Percentiles rank a stretch among this genome's conserved stretches.
These are phyloP conservation scores for Cladophialophora exuberans DNA, from an alignment of 2,329 filamentous ascomycete genomes.

Conservation along the genomic window DNA sequence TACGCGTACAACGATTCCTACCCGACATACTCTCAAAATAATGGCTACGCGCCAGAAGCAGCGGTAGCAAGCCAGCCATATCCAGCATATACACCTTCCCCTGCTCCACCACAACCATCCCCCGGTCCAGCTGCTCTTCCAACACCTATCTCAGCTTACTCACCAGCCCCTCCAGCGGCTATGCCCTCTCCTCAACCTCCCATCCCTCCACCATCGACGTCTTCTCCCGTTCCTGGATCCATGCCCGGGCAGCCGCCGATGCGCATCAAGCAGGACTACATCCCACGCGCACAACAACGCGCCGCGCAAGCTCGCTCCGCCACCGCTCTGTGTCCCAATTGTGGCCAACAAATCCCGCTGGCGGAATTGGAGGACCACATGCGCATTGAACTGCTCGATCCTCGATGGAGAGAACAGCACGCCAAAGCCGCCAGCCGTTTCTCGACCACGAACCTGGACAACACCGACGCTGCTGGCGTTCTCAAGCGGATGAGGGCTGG, in stretches of 20 bases:
- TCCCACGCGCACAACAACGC: conserved; percentile 76
- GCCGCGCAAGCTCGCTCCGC: conserved; percentile 59
- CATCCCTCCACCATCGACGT: conserved; percentile 75
- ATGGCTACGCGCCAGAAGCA: conserved; percentile 40
- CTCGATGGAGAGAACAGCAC: conserved; percentile 93
- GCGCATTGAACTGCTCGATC: conserved; percentile 91
- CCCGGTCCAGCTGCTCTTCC: conserved; percentile 29
- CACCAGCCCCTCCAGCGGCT: conserved; percentile 44
- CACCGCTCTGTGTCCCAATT: conserved; percentile 84
- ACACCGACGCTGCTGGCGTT: conserved; percentile 87
- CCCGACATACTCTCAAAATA: conserved; percentile 41
- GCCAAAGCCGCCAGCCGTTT: conserved; percentile 84
- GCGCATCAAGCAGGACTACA: conserved; percentile 92
- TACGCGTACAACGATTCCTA: conserved; percentile 55
- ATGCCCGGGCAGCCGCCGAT: conserved; percentile 54
- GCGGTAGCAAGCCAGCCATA: conserved; percentile 36
- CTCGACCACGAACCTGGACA: conserved; percentile 82
- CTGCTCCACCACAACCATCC: conserved; percentile 37
- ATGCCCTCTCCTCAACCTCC: conserved; percentile 72
- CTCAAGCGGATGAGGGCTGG: conserved; percentile 90
- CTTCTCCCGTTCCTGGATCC: conserved; percentile 45
- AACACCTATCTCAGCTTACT: conserved; percentile 16
- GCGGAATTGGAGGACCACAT: conserved; percentile 91
- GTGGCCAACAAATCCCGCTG: conserved; percentile 84
- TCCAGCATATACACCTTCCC: conserved; percentile 36